phyloP scores from a whole-genome alignment of 306 rosid species.

The Bauhinia variegata region DNA sequence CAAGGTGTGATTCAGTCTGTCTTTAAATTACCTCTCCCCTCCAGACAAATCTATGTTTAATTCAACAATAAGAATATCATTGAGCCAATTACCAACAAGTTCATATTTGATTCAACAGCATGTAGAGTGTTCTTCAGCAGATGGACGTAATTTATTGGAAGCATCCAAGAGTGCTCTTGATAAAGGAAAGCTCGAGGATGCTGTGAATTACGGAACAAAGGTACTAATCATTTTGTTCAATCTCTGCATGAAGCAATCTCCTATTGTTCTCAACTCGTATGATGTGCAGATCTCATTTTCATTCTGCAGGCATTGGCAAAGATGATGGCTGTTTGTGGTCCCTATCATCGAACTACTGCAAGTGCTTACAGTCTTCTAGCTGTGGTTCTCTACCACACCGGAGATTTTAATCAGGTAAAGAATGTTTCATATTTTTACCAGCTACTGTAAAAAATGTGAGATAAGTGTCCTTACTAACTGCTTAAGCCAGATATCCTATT shows the following conservation, averaged over 20 bases:
- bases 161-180: conserved; percentile 93
- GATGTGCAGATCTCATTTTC: conserved; percentile 25
- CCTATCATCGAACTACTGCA: conserved; percentile 92
- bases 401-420: conserved; percentile 91
- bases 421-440: conserved; percentile 9
- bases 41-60: conserved; percentile 11
- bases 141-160: conserved; percentile 90
- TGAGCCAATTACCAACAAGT: conserved; percentile 10
- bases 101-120: conserved; percentile 57
- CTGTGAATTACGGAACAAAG: conserved; percentile 92
- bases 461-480: not conserved
- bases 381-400: conserved; percentile 97
- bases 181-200: conserved; percentile 97
- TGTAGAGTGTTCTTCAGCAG: conserved; percentile 82
- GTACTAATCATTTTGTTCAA: conserved; percentile 43
- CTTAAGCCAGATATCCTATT: not conserved
- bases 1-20: conserved; percentile 62
- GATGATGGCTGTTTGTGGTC: conserved; percentile 94
- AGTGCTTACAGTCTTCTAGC: conserved; percentile 97
- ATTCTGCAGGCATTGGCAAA: conserved; percentile 76
- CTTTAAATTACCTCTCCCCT: not conserved
- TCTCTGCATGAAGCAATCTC: conserved; percentile 9
- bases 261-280: conserved; percentile 1
- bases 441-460: conserved; percentile 23
- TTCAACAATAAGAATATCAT: conserved; percentile 25